These are phyloP conservation scores for Hypoxylon rickii DNA, from an alignment of 495 filamentous ascomycete genomes.

Conservation along the genomic window DNA sequence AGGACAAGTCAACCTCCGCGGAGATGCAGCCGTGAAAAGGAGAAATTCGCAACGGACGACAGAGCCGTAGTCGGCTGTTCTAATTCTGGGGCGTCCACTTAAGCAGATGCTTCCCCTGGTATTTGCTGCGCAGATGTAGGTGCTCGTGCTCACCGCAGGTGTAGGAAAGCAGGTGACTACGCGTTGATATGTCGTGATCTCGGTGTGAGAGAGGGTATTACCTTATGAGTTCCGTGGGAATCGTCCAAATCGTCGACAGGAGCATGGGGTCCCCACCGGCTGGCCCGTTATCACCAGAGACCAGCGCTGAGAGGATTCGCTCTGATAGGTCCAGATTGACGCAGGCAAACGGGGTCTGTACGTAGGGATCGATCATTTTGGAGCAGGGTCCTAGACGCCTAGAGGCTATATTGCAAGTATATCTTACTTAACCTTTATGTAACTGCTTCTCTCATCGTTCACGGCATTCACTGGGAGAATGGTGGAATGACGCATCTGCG, in stretches of 20 bases:
- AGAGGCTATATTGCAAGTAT: constrained; percentile 6
- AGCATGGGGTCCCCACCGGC: constrained; percentile 1
- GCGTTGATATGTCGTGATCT: constrained; percentile 16
- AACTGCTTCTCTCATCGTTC: constrained; percentile 21
- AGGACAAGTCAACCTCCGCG: too few relatives aligned
- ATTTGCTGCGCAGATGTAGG: neutral
- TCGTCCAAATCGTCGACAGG: neutral
- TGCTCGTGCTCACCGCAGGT: neutral
- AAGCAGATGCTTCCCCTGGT: neutral
- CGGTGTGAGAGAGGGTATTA: neutral
- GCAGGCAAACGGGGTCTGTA: constrained; percentile 2
- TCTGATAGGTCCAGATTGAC: constrained; percentile 15
- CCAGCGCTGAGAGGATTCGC: neutral
- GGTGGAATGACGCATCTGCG: constrained; percentile 29
- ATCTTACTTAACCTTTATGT: constrained; percentile 37
- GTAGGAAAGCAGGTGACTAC: neutral
- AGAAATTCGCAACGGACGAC: neutral
- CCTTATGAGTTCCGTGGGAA: constrained; percentile 6
- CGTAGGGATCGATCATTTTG: constrained; percentile 2
- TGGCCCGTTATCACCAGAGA: constrained; percentile 3
- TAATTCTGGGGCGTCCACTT: too few relatives aligned
- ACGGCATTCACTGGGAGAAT: constrained; percentile 29
- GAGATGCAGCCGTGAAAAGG: neutral
- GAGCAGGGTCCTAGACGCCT: constrained; percentile 15
- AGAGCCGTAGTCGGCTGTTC: neutral